These are phyloP conservation scores for Neurospora sp. DNA, from an alignment of 495 filamentous ascomycete genomes.

Conservation along the genomic window DNA sequence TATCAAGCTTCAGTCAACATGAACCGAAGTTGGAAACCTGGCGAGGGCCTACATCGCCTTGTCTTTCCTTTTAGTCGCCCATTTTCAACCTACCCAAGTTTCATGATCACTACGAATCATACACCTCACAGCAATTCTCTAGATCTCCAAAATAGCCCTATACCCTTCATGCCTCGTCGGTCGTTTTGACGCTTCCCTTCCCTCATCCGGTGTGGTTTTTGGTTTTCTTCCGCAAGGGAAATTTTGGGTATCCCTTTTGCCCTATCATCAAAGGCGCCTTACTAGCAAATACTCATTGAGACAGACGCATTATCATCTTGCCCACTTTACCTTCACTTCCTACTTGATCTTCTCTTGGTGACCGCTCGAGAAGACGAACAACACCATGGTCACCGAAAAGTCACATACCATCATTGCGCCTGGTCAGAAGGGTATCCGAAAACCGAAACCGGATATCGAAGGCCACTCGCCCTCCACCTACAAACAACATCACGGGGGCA, in stretches of 20 bases:
- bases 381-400: neutral
- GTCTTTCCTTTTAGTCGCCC: neutral
- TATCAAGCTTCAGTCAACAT: neutral
- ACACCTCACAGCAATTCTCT: neutral
- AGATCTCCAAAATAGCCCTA: neutral
- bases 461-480: neutral
- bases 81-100: neutral
- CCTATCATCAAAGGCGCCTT: neutral
- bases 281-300: neutral
- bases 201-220: neutral
- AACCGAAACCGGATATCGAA: neutral
- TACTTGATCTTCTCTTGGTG: neutral
- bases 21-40: neutral
- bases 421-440: neutral
- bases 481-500: neutral
- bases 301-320: neutral
- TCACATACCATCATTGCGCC: neutral
- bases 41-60: neutral
- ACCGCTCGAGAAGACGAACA: neutral
- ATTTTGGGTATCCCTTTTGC: neutral
- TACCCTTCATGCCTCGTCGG: neutral
- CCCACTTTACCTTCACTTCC: neutral
- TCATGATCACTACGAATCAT: neutral
- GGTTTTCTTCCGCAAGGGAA: neutral
- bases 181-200: neutral